Conservation (phyloP, 2,329 filamentous ascomycete species). For the Fusarium humuli region DNA sequence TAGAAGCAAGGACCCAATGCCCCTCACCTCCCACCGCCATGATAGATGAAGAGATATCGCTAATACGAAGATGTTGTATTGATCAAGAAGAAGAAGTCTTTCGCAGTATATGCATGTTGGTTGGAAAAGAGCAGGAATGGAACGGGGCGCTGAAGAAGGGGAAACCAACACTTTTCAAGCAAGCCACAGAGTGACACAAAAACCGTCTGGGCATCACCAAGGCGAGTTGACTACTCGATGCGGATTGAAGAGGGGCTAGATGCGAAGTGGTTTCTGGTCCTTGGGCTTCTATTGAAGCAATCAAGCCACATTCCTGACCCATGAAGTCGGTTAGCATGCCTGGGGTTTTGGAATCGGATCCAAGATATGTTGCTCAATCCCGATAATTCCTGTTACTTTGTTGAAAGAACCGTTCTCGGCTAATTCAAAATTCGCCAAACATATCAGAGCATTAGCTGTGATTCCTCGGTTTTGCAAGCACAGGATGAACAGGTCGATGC, state of each 20-base stretch:
- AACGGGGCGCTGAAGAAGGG: background rate
- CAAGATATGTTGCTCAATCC: background rate
- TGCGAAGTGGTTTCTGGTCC: background rate
- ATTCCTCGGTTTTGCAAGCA: background rate
- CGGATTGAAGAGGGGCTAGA: background rate
- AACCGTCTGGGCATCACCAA: background rate
- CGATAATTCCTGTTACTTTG: background rate
- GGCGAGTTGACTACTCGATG: background rate
- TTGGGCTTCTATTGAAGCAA: background rate
- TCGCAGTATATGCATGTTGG: background rate
- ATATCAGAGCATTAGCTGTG: background rate
- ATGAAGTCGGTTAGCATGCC: background rate
- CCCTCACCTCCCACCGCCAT: constrained; percentile 39
- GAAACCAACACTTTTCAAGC: background rate
- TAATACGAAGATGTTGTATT: background rate
- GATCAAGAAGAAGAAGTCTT: background rate
- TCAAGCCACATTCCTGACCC: constrained; percentile 5
- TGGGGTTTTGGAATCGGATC: background rate
- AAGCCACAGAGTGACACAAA: background rate
- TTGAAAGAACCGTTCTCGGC: background rate
- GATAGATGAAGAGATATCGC: background rate
- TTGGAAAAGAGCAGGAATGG: background rate
- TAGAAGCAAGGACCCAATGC: constrained; percentile 41
- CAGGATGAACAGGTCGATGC: background rate
- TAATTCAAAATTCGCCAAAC: background rate